A percentile compares a stretch with the other conserved stretches of the same genome.
These are phyloP conservation scores for Echeveria elegans DNA, from an alignment of 164 flowering plant genomes.

Conservation along the genomic window DNA sequence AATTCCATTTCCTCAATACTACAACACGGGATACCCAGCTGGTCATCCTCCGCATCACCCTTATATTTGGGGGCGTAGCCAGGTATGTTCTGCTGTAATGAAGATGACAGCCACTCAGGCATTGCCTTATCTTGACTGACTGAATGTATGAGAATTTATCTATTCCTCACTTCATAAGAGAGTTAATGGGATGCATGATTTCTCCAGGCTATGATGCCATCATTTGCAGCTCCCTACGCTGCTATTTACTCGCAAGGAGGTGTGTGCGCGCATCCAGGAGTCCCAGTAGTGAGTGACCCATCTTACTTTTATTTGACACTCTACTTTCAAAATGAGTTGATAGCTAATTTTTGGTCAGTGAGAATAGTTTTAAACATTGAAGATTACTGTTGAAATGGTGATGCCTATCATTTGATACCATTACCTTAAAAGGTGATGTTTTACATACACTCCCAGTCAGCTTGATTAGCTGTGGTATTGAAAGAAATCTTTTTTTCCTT, in stretches of 20 bases:
- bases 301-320: neutral
- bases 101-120: neutral
- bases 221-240: constrained; percentile 85
- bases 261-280: constrained; percentile 76
- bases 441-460: neutral
- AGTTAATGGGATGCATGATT: constrained; percentile 6
- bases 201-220: constrained; percentile 72
- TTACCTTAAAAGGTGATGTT: neutral
- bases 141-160: neutral
- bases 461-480: neutral
- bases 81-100: constrained; percentile 33
- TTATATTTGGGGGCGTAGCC: constrained; percentile 85
- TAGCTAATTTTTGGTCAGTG: neutral
- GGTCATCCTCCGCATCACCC: constrained; percentile 71
- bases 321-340: neutral
- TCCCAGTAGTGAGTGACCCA: constrained; percentile 58
- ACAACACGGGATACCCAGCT: constrained; percentile 55
- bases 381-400: neutral
- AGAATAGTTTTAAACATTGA: neutral
- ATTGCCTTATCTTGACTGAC: neutral
- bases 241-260: constrained; percentile 85
- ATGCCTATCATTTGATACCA: neutral
- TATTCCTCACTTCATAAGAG: neutral
- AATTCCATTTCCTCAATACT: constrained; percentile 48
- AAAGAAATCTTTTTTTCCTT: neutral